A percentile compares a stretch with the other conserved stretches of the same genome.
Evolutionary conservation across 768 basidiomycete genomes (phyloP).

Genomic region (Boletellus emodensis): DNA sequence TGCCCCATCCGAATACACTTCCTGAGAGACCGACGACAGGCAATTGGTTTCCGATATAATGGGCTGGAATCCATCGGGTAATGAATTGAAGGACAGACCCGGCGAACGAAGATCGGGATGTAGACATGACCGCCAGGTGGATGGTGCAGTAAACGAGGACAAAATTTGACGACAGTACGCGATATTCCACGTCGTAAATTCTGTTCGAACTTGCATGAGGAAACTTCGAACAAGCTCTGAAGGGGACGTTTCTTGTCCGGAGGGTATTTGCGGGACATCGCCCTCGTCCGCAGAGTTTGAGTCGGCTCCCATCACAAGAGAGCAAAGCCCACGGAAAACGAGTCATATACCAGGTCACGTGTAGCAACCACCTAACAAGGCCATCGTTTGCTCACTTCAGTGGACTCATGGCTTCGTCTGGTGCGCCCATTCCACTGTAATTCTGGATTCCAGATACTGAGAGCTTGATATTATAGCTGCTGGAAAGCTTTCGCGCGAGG

Average conservation of each 20-base stretch:
- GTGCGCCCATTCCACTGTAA: conserved; percentile 8
- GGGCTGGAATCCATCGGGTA: neutral
- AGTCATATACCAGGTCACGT: neutral
- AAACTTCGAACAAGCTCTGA: conserved; percentile 14
- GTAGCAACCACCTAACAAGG: neutral
- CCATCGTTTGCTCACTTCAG: neutral
- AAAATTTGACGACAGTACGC: conserved; percentile 12
- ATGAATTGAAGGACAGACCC: neutral
- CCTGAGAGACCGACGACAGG: conserved; percentile 3
- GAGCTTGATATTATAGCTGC: conserved; percentile 32
- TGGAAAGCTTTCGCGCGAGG: conserved; percentile 90
- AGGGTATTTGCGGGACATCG: conserved; percentile 6
- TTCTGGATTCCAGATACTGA: neutral
- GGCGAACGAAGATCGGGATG: conserved; percentile 13
- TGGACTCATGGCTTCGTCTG: conserved; percentile 24
- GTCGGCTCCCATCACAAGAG: neutral
- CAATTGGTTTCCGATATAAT: neutral
- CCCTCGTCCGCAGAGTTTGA: conserved; percentile 7
- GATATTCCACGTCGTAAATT: conserved; percentile 21
- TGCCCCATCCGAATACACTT: conserved; percentile 15
- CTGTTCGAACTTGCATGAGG: conserved; percentile 22
- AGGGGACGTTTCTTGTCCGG: neutral
- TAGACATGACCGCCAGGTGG: conserved; percentile 11
- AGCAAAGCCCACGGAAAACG: neutral
- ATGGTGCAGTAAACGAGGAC: conserved; percentile 13